Percentiles rank a stretch among this genome's conserved stretches.
Conservation (phyloP, 805 yeast species). For the Maudiozyma turicensis region DNA sequence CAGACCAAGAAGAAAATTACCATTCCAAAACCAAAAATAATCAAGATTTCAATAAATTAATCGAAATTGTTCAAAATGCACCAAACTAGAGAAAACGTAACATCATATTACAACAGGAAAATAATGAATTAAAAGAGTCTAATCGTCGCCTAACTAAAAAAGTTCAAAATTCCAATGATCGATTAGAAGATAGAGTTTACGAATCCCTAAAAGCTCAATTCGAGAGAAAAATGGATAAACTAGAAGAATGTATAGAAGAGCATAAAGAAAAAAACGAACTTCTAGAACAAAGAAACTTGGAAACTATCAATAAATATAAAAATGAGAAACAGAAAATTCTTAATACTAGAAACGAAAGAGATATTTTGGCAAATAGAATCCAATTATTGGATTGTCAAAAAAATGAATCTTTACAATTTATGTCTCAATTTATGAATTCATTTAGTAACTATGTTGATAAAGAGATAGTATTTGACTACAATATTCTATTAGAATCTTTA, state of each 20-base stretch:
- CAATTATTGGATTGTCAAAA: conserved; percentile 16
- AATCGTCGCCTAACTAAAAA: not conserved
- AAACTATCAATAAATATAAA: conserved; percentile 14
- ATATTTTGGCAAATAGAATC: conserved; percentile 9
- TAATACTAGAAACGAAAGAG: conserved; percentile 15
- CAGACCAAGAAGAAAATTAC: too few species aligned
- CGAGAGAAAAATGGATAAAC: not conserved
- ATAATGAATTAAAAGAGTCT: not conserved
- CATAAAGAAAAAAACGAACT: not conserved
- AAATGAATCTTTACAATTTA: conserved; percentile 19
- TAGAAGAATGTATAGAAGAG: not conserved
- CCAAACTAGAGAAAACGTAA: too few species aligned
- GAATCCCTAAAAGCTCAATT: not conserved
- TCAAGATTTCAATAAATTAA: too few species aligned
- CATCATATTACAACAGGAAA: not conserved
- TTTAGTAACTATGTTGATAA: conserved; percentile 15
- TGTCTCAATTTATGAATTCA: conserved; percentile 22
- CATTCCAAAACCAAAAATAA: too few species aligned
- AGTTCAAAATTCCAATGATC: not conserved
- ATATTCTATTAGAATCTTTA: conserved; percentile 11
- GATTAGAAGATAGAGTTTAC: not conserved
- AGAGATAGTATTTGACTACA: conserved; percentile 13
- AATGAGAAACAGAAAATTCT: conserved; percentile 20
- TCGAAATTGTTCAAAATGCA: too few species aligned
- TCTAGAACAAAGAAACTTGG: conserved; percentile 4